Base-by-base conservation (phyloP, 2,329 filamentous ascomycete genomes). In the Emmonsia crescens region DNA sequence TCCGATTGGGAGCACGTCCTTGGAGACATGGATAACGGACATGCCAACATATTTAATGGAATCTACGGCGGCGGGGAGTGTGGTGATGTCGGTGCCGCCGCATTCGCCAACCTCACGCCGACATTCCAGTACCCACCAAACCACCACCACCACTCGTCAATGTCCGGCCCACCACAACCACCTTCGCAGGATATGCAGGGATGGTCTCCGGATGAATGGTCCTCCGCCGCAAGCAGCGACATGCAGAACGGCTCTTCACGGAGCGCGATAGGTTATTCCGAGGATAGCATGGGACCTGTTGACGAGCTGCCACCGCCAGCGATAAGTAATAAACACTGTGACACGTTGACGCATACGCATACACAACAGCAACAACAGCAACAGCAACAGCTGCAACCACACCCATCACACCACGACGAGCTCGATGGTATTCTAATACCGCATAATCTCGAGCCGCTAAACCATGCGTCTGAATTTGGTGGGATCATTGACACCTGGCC, bases 1-100 rank as follows among this genome's bases (percentile, higher is more conserved):
- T 80, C 85, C 0, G 89, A 94, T 68, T 96, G 91, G 91, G 91
- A 96, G 72, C 85, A 87, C 1, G 80, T 96, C 0, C 80, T 96
- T 1, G 86, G 88, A 3, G 87, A 87, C 27, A 85, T 96, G 72
- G 91, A 96, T 68, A 86, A 86, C 42, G 89, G 89, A 0, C 83
- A 87, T 66, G 84, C 86, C 60, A 95, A 93, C 70, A 87, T 95
- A n/a, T 94, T 79, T 63, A 80, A 77, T 24, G 76, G 75, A 3
- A 75, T 81, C n/a, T 79, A 80, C 57, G 76, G 74, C 14, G 76
- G 71, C 46, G 77, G 71, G 65, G 75, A 76, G 63, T 74, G 71
- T 51, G 70, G 73, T 44, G 70, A 74, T 63, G 71, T 73, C 21
- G 38, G 60, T 16, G 56, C 61, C 19, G 62, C 56, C 8, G 57